A percentile compares a stretch with the other conserved stretches of the same genome.
Conservation (phyloP, 2,329 filamentous ascomycete species). For the Bipolaris gigantea region DNA sequence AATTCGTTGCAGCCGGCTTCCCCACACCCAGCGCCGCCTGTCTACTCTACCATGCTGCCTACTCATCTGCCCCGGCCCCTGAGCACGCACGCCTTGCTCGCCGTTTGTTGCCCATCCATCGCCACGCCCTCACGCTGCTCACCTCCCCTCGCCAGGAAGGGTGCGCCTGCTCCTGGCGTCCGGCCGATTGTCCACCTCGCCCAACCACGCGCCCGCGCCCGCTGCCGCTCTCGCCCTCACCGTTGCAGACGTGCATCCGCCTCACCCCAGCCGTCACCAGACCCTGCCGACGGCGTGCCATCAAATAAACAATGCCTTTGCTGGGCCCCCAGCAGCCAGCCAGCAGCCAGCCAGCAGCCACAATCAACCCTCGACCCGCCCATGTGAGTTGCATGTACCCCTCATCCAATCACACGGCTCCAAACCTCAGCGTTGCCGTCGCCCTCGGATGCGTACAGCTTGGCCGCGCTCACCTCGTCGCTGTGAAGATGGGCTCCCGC, state of each 20-base stretch:
- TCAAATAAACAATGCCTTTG: slow-evolving; percentile 16
- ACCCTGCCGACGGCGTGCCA: slow-evolving; percentile 25
- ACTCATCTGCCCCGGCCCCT: too few species aligned
- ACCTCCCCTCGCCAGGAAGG: not conserved
- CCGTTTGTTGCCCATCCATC: too few species aligned
- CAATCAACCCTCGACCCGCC: slow-evolving; percentile 32
- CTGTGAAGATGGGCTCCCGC: slow-evolving; percentile 63
- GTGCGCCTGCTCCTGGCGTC: slow-evolving; percentile 11
- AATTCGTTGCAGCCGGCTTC: slow-evolving; percentile 1
- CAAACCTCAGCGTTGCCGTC: slow-evolving; percentile 40
- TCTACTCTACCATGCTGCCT: too few species aligned
- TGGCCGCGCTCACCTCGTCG: slow-evolving; percentile 58
- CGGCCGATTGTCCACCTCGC: slow-evolving; percentile 24
- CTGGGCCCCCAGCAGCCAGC: slow-evolving; percentile 22
- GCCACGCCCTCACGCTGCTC: too few species aligned
- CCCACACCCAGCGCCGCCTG: slow-evolving; percentile 4
- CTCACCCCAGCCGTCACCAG: slow-evolving; percentile 32
- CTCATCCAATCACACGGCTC: slow-evolving; percentile 40
- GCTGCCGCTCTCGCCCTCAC: slow-evolving; percentile 7
- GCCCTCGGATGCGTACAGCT: slow-evolving; percentile 46
- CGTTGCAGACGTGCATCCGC: slow-evolving; percentile 22
- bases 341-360: slow-evolving; percentile 27
- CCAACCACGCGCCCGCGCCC: slow-evolving; percentile 27
- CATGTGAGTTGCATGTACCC: slow-evolving; percentile 4
- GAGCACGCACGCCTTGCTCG: too few species aligned